These are phyloP conservation scores for Thraustochytrium striatum DNA, from an alignment of 352 stramenopile species.

Conservation along the genomic window DNA sequence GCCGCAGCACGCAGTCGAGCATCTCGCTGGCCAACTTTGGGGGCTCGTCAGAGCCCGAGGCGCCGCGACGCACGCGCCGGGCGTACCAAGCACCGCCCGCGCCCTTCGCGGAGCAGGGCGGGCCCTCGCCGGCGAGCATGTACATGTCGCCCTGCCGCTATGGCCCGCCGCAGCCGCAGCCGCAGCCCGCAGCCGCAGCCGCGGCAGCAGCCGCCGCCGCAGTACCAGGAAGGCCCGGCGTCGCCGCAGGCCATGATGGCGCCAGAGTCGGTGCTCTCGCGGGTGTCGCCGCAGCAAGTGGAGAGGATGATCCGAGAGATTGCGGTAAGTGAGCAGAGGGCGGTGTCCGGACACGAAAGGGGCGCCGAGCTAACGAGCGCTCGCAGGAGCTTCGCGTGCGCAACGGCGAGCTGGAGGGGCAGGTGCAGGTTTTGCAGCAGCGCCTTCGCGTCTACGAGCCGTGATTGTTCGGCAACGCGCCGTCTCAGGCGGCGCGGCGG, in stretches of 20 bases:
- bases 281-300: background rate
- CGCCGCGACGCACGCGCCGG: background rate
- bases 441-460: constrained; percentile 14
- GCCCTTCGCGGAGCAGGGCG: background rate
- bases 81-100: background rate
- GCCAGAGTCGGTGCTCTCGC: constrained; percentile 1
- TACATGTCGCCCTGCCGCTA: too few relatives aligned
- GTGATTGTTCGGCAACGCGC: too few relatives aligned
- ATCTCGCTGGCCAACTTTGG: constrained; percentile 40
- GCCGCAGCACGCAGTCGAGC: constrained; percentile 23
- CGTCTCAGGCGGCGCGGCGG: too few relatives aligned
- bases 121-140: background rate
- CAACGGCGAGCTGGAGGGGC: constrained; percentile 33
- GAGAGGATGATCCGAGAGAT: constrained; percentile 45
- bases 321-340: too few relatives aligned
- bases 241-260: background rate
- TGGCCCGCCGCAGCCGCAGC: background rate
- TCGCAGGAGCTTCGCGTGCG: constrained; percentile 15
- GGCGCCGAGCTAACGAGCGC: too few relatives aligned
- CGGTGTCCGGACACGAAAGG: too few relatives aligned
- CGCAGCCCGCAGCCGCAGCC: background rate
- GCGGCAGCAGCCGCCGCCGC: background rate
- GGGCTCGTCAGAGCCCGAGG: background rate
- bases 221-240: background rate
- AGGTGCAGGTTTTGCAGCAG: background rate